phyloP scores from a whole-genome alignment of 192 early-diverging fungal genomes.

The Linnemannia exigua region DNA sequence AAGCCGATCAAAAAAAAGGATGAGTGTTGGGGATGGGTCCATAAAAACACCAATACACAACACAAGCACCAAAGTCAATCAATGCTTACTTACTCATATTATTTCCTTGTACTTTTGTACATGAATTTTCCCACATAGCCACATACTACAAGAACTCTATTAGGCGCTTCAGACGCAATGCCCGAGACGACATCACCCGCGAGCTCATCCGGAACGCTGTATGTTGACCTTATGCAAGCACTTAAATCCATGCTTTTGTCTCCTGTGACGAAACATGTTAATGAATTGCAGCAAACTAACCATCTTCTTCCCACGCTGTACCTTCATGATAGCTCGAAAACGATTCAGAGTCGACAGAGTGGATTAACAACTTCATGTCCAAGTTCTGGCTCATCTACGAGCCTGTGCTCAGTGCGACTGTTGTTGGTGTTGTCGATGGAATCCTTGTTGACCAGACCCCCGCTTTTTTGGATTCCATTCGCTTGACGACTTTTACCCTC shows the following conservation, averaged over 20 bases:
- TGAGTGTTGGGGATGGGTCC: not conserved
- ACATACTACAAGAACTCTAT: slow-evolving; percentile 83
- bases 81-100: slow-evolving; percentile 1
- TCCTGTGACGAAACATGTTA: too few species aligned
- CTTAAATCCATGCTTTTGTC: not conserved
- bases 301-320: not conserved
- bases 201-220: slow-evolving; percentile 64
- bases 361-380: slow-evolving; percentile 89
- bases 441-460: slow-evolving; percentile 81
- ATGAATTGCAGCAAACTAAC: not conserved
- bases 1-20: too few species aligned
- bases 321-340: slow-evolving; percentile 38
- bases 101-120: slow-evolving; percentile 5
- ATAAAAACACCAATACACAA: not conserved
- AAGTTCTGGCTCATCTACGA: slow-evolving; percentile 94
- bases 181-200: slow-evolving; percentile 76
- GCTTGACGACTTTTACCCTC: slow-evolving; percentile 80
- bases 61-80: not conserved
- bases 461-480: slow-evolving; percentile 81
- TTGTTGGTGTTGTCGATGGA: slow-evolving; percentile 76
- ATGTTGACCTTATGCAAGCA: not conserved
- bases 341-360: slow-evolving; percentile 78
- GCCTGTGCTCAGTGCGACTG: slow-evolving; percentile 80
- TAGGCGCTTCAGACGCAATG: slow-evolving; percentile 72
- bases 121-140: slow-evolving; percentile 53